Evolutionary conservation across 352 stramenopile genomes (phyloP), one percentile per base, ranked within the genome.

Genomic region (Pilasporangium apinafurcum): DNA sequence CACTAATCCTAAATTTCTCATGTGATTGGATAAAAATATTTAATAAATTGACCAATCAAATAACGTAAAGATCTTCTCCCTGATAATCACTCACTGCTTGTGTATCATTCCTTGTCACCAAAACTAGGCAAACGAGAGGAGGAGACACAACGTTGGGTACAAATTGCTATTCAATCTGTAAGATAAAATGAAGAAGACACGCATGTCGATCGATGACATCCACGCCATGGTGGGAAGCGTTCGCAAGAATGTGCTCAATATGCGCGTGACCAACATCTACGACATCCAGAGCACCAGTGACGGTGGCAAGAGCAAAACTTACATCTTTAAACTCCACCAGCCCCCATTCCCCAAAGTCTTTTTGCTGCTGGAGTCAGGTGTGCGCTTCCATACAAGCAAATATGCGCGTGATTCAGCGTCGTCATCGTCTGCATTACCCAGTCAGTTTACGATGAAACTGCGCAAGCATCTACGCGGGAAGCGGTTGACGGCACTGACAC

Each of bases 241-340:
- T 41, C 75, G 77, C 38, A 84, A 83, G 60, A 90, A 90, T 56
- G 76, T 92, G 27, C 69, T 88, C 27, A 86, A 86, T 39, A 95
- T 96, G 67, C 83, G 92, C 42, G 83, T 98, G 38, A 94, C 91
- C 33, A 98, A 99, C 61, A 95, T 99, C 52, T 98, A 98, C 77
- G 91, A 98, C 66, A 36, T 96, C 30, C 70, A 87, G 45, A 54
- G 53, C 12, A 55, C 60, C 27, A 41, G 86, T 32, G 69, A 97
- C 62, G 83, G 95, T 47, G 56, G 83, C 48, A 75, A 83, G 51
- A 62, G 45, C 57, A 94, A 95, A 61, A 96, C 84, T 22, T 98
- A 97, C 70, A 76, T 97, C 37, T 60, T 98, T 44, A 97, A 97
- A 62, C 70, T 98, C 29, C 81, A 92, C 44, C 83, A 90, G 51